Base-by-base conservation (phyloP, 2,329 filamentous ascomycete genomes). In the Tolypocladium tundrense region DNA sequence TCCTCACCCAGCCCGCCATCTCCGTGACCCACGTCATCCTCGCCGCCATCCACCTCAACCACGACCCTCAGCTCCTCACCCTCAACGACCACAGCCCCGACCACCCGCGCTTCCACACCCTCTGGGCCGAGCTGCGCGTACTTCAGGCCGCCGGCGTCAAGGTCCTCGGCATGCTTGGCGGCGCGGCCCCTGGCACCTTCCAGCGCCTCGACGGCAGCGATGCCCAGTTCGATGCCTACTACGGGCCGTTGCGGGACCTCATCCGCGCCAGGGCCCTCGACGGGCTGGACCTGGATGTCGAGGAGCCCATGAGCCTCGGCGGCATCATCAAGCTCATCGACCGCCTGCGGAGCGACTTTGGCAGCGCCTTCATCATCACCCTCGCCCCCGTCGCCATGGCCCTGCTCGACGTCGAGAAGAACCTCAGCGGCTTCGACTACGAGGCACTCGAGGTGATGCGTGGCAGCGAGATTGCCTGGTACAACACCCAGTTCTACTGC, bases 401-500 rank as follows among this genome's bases (percentile, higher is more conserved):
- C 0, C 73, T 86, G 33, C 80, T 87, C 45, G 72, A 78, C 62
- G 69, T 71, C 31, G 69, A 69, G 27, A 72, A 70, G 52, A 88
- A 90, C 69, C 79, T 96, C 3, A 91, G 87, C 59, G 92, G 91
- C 0, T 96, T 96, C 71, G 81, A 85, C 69, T 96, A 96, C 71
- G 79, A 84, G 51, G 77, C 85, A 13, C 79, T 97, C 2, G 90
- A 96, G 69, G 77, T 80, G 13, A 79, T 83, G 70, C 78, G 83
- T 7, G 86, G 87, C 1, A 72, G 71, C 19, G 80, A 87, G 50
- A 88, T 96, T 35, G 79, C 80, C 3, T 97, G 91, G 84, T 96
- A 96, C 71, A 96, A 96, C 68, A 80, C 87, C 7, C 92, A 97
- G 68, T 96, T 96, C 72, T 97, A 97, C 78, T 94, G 89, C 68